Conservation (phyloP, 345 rosid species). For the Corymbia maculata region DNA sequence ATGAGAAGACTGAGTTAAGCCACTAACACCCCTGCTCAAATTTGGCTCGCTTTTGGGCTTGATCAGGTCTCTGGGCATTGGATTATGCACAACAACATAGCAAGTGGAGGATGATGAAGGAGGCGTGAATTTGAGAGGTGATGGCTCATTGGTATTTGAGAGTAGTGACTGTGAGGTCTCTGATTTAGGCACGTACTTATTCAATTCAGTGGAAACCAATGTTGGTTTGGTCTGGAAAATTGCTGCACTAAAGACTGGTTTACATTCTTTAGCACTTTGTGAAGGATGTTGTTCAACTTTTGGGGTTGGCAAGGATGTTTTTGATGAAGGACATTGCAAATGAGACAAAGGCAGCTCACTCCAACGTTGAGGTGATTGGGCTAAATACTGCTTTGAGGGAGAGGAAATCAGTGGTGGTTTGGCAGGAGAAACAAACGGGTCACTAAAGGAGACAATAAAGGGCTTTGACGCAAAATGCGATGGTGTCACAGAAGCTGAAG, state of each 20-base stretch:
- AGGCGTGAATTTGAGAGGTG: background rate
- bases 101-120: background rate
- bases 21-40: background rate
- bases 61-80: background rate
- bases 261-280: background rate
- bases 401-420: background rate
- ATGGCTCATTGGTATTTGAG: background rate
- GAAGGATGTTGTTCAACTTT: background rate
- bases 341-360: background rate
- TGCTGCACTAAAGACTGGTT: background rate
- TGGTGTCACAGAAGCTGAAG: background rate
- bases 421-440: background rate
- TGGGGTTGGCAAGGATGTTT: background rate
- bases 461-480: background rate
- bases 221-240: background rate
- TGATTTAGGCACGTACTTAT: background rate
- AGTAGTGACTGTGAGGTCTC: background rate
- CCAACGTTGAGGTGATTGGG: background rate
- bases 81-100: background rate
- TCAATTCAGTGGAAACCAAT: background rate
- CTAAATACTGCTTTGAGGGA: background rate
- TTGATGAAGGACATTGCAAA: background rate
- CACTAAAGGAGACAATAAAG: background rate
- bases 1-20: background rate
- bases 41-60: background rate